phyloP scores from a whole-genome alignment of 371 early-diverging fungal species.

The Mucor mucedo region DNA sequence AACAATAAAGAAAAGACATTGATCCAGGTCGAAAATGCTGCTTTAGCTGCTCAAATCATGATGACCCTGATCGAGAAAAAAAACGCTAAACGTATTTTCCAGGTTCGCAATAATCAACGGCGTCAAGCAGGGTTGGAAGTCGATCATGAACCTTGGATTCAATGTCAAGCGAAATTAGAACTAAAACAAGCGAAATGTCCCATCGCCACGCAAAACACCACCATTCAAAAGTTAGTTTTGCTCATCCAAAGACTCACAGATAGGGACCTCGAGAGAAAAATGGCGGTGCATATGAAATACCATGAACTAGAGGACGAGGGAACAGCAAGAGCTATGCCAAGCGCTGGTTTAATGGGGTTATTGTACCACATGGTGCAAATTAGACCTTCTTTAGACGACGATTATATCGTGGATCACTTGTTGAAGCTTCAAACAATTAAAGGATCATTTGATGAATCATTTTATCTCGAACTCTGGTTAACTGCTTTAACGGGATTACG shows the following conservation, averaged over 20 bases:
- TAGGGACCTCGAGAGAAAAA: constrained; percentile 41
- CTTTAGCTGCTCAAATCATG: constrained; percentile 42
- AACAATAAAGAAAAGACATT: not conserved
- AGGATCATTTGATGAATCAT: constrained; percentile 57
- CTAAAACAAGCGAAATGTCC: constrained; percentile 6
- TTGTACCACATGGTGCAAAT: constrained; percentile 57
- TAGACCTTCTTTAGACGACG: constrained; percentile 46
- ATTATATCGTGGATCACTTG: constrained; percentile 45
- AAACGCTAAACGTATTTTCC: constrained; percentile 44
- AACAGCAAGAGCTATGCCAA: constrained; percentile 58
- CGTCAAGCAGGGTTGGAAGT: constrained; percentile 13
- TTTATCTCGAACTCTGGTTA: constrained; percentile 54
- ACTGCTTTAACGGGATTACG: constrained; percentile 51
- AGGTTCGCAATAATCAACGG: constrained; percentile 34
- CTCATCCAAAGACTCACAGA: constrained; percentile 48
- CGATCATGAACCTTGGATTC: constrained; percentile 22
- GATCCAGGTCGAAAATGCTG: constrained; percentile 30
- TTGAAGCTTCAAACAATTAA: constrained; percentile 52
- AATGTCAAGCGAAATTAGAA: constrained; percentile 15
- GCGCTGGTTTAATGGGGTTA: constrained; percentile 55
- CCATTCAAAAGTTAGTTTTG: constrained; percentile 40
- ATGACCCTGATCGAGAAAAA: constrained; percentile 46
- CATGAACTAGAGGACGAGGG: constrained; percentile 61
- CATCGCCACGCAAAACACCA: constrained; percentile 29
- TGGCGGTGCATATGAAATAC: constrained; percentile 58